Evolutionary conservation across 2,329 filamentous ascomycete genomes (phyloP).

Genomic region (Annulohypoxylon truncatum): DNA sequence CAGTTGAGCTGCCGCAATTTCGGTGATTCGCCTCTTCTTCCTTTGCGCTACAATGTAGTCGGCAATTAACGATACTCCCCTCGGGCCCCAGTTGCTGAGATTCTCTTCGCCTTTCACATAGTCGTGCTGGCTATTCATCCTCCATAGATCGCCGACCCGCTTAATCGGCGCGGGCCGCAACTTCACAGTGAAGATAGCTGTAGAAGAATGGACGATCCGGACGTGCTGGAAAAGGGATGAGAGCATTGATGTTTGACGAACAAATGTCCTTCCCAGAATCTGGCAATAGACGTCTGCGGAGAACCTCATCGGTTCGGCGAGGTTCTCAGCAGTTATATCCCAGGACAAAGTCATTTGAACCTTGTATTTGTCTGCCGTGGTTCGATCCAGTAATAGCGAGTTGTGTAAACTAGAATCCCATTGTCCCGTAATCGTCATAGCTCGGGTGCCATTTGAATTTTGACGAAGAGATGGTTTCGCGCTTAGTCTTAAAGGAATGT

Average conservation of each 20-base stretch:
- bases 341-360: constrained; percentile 89
- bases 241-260: constrained; percentile 88
- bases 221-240: constrained; percentile 87
- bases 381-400: constrained; percentile 91
- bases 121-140: constrained; percentile 93
- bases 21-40: constrained; percentile 77
- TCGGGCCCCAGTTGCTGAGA: constrained; percentile 84
- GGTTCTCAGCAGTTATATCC: constrained; percentile 84
- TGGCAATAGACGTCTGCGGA: constrained; percentile 83
- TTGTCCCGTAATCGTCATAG: constrained; percentile 87
- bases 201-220: constrained; percentile 86
- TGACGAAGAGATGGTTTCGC: constrained; percentile 82
- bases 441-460: constrained; percentile 90
- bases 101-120: constrained; percentile 97
- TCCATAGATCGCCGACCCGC: constrained; percentile 91
- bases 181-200: constrained; percentile 85
- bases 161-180: constrained; percentile 92
- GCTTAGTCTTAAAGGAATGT: constrained; percentile 81
- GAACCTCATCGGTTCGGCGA: constrained; percentile 91
- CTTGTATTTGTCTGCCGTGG: constrained; percentile 90
- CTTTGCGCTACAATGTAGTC: constrained; percentile 84
- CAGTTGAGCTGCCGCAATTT: constrained; percentile 80
- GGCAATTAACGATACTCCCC: constrained; percentile 89
- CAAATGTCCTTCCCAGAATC: constrained; percentile 84
- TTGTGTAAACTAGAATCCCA: constrained; percentile 97